Evolutionary conservation across 176 grass and related monocot genomes (phyloP).

Genomic region (barley (Hordeum vulgare)): DNA sequence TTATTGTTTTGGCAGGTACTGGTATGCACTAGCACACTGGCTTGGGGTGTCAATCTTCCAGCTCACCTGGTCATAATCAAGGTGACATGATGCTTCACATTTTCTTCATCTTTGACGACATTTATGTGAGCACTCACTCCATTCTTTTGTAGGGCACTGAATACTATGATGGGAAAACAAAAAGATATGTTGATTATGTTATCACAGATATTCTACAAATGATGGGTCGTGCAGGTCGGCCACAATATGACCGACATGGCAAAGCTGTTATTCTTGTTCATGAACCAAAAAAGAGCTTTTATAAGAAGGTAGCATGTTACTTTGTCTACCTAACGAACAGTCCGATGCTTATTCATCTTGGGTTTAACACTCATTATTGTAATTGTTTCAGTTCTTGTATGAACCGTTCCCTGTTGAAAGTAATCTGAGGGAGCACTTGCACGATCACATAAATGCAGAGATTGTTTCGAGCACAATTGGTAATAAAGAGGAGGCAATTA

Average conservation of each 20-base stretch:
- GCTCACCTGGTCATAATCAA: conserved; percentile 97
- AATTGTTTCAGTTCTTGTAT: conserved; percentile 75
- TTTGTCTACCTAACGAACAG: conserved; percentile 10
- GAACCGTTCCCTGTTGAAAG: conserved; percentile 98
- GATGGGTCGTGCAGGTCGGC: conserved; percentile 97
- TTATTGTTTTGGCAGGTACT: conserved; percentile 50
- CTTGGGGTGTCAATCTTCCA: conserved; percentile 99
- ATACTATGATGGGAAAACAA: conserved; percentile 96
- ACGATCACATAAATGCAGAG: conserved; percentile 97
- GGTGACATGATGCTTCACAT: conserved; percentile 40
- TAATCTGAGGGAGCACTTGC: conserved; percentile 91
- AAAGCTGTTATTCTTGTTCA: conserved; percentile 99
- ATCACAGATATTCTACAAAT: conserved; percentile 99
- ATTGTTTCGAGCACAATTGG: conserved; percentile 88
- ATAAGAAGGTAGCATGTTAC: conserved; percentile 74
- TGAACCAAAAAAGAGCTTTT: conserved; percentile 99
- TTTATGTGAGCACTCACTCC: conserved; percentile 15
- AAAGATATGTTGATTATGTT: conserved; percentile 93
- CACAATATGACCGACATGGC: conserved; percentile 96
- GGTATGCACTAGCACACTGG: conserved; percentile 95
- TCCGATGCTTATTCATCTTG: conserved; percentile 22
- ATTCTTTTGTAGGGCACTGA: conserved; percentile 69
- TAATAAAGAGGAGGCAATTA: conserved; percentile 92
- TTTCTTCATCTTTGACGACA: conserved; percentile 1
- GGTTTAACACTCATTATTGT: conserved; percentile 24